Base-by-base conservation (phyloP, 352 stramenopile genomes). In the Elongisporangium undulatum region DNA sequence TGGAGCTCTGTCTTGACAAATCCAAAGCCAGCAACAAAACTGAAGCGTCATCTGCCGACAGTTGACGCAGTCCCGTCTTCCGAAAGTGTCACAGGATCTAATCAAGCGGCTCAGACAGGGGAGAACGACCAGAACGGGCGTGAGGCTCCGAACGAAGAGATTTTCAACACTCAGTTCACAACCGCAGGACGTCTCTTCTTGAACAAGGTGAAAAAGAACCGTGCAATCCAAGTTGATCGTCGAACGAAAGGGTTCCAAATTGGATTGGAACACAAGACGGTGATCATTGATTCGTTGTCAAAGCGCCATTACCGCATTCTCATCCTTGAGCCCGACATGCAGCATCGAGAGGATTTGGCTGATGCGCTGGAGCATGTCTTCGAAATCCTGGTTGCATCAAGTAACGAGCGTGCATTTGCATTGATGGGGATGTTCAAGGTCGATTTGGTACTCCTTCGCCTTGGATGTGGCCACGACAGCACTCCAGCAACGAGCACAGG, bases 121-220 rank as follows among this genome's bases (percentile, higher is more conserved):
- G 26, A 38, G 2, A 38, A 12, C 7, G 34, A 45, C 9, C 34
- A 45, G 17, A 45, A 45, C 17, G 34, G 17, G 34, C 34, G 34
- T 17, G 13, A 51, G 0, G 26, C 54, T 6, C 79, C 82, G 1
- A 89, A 79, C 67, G 78, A 92, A 53, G 82, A 78, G 21, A 89
- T 92, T 59, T 92, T 89, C 65, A 90, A 92, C 61, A 88, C 79
- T 15, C 82, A 92, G 57, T 87, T 92, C 62, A 89, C 79, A 29
- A 85, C 76, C 0, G 79, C 82, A 0, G 78, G 82, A 0, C 79
- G 79, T 12, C 76, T 72, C 38, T 89, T 92, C 49, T 62, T 90
- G 56, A 77, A 69, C 16, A 92, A 89, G 58, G 75, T 87, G 34
- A 88, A 89, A 64, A 89, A 89, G 56, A 88, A 89, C 67, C 79